phyloP scores from a whole-genome alignment of 2,329 filamentous ascomycete genomes.

The Chaetomiaceae sp. region DNA sequence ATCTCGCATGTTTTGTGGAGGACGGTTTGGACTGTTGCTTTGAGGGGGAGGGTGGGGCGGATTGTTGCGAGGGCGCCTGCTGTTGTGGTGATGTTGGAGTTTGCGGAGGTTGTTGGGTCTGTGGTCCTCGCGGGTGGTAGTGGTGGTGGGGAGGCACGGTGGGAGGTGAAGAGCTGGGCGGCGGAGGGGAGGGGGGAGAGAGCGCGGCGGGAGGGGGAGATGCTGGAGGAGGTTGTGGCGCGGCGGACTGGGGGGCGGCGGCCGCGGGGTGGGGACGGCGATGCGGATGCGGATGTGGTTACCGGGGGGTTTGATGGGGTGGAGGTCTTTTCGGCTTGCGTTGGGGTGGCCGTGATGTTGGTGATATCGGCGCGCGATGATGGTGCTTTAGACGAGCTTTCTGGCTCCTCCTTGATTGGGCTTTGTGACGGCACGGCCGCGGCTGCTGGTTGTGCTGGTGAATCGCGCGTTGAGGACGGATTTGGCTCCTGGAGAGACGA shows the following conservation, averaged over 20 bases:
- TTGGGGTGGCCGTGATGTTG: no score
- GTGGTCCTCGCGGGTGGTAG: background rate
- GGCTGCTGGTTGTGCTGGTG: background rate
- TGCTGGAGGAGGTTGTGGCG: conserved; percentile 44
- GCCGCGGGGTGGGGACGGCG: conserved; percentile 21
- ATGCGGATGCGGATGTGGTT: conserved; percentile 13
- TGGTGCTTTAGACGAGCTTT: background rate
- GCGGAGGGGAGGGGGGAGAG: conserved; percentile 64
- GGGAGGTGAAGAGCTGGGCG: conserved; percentile 60
- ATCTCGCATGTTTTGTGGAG: conserved; percentile 73
- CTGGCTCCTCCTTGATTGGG: background rate
- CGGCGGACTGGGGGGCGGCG: conserved; percentile 44
- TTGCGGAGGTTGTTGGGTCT: conserved; percentile 8
- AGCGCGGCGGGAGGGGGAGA: conserved; percentile 42
- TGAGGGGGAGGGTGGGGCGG: conserved; percentile 51
- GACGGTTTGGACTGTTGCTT: no score
- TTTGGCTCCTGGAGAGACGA: conserved; percentile 18
- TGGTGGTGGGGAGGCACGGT: no score
- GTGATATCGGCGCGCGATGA: no score
- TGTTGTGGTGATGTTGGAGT: background rate
- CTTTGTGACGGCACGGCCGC: background rate
- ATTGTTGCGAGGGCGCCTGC: conserved; percentile 40
- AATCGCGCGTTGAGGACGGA: background rate
- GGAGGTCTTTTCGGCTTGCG: no score
- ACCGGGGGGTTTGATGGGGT: background rate